phyloP scores from a whole-genome alignment of 2,329 filamentous ascomycete species.

The Zarea fungicola region DNA sequence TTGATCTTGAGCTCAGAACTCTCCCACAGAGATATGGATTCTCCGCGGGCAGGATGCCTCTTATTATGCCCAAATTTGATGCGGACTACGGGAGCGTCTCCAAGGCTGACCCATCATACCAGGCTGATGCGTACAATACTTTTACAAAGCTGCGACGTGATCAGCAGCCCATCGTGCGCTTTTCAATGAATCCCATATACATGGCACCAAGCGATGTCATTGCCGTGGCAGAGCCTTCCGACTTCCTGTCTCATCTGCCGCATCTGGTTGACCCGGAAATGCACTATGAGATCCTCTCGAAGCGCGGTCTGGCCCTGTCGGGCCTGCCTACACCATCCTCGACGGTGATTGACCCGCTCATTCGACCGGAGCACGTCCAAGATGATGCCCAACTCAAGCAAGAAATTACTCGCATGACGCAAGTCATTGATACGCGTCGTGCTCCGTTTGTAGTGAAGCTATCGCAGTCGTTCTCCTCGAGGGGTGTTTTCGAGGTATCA shows the following conservation, averaged over 20 bases:
- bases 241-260: slow-evolving; percentile 4
- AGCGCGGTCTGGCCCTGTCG: slow-evolving; percentile 8
- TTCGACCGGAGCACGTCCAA: not conserved
- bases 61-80: too few relatives aligned
- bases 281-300: slow-evolving; percentile 4
- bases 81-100: too few relatives aligned
- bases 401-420: not conserved
- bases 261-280: slow-evolving; percentile 3
- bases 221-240: not conserved
- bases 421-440: not conserved
- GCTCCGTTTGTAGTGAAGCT: not conserved
- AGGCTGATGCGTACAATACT: not conserved
- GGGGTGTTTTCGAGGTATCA: too few relatives aligned
- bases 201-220: not conserved
- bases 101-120: not conserved
- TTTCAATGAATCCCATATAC: not conserved
- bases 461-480: not conserved
- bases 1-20: not conserved
- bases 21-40: not conserved
- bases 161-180: not conserved
- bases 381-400: not conserved
- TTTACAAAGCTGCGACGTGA: not conserved
- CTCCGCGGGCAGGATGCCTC: not conserved
- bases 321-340: slow-evolving; percentile 1
- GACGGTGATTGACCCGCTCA: not conserved